A percentile compares a stretch with the other conserved stretches of the same genome.
Conservation (phyloP, 768 basidiomycete genomes). For the Tulasnella sp. region DNA sequence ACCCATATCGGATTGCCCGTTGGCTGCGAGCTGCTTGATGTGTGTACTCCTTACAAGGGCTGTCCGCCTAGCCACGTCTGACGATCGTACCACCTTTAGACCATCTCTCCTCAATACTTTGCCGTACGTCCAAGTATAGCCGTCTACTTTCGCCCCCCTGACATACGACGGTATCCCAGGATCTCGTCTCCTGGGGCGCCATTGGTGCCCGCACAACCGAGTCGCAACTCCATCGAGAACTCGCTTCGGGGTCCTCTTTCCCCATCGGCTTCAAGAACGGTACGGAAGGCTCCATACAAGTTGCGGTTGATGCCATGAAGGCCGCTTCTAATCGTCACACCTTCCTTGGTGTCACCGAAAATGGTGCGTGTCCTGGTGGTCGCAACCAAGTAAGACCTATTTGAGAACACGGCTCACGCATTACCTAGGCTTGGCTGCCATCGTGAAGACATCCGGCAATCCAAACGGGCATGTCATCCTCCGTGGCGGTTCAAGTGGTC, state of each 20-base stretch:
- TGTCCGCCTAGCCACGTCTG: too few relatives aligned
- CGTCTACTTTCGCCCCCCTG: not conserved
- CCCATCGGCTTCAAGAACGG: constrained; percentile 99
- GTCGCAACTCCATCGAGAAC: constrained; percentile 91
- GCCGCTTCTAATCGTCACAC: constrained; percentile 85
- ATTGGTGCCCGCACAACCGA: constrained; percentile 98
- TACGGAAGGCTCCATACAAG: constrained; percentile 77
- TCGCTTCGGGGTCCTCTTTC: constrained; percentile 92
- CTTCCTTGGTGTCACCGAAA: constrained; percentile 63
- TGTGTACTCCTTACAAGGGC: not conserved
- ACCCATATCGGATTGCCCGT: constrained; percentile 84
- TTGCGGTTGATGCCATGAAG: constrained; percentile 95
- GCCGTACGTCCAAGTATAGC: constrained; percentile 34
- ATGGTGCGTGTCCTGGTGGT: constrained; percentile 11
- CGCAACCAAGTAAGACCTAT: too few relatives aligned
- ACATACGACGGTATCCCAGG: not conserved
- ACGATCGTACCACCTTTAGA: constrained; percentile 20
- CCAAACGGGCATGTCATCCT: constrained; percentile 91
- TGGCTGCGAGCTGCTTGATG: constrained; percentile 84
- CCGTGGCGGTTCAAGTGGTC: constrained; percentile 81
- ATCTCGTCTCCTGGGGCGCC: constrained; percentile 79
- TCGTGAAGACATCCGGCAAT: constrained; percentile 78
- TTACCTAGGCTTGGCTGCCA: constrained; percentile 56
- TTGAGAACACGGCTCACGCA: too few relatives aligned
- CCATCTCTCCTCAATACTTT: constrained; percentile 71